Evolutionary conservation across 164 flowering plant species (phyloP).

Genomic region (Liquidambar formosana): DNA sequence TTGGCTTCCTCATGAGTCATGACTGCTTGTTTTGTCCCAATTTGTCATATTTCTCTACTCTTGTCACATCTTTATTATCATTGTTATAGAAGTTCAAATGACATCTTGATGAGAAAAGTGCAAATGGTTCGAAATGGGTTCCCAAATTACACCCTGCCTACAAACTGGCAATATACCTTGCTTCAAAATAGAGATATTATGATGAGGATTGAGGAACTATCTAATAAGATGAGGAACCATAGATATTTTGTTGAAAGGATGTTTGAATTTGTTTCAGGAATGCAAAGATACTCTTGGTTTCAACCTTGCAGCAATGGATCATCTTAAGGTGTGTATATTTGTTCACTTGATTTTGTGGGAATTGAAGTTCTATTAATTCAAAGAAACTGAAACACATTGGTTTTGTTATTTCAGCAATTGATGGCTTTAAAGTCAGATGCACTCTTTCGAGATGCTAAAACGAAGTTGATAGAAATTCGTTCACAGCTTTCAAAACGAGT

Average conservation of each 20-base stretch:
- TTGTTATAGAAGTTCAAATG: too few relatives aligned
- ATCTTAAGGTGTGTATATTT: constrained; percentile 62
- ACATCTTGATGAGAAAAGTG: too few relatives aligned
- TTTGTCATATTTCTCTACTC: too few relatives aligned
- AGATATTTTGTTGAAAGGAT: neutral
- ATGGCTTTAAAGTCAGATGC: constrained; percentile 81
- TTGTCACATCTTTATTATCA: too few relatives aligned
- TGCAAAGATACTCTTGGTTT: constrained; percentile 88
- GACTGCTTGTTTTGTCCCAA: too few relatives aligned
- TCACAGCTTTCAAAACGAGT: constrained; percentile 52
- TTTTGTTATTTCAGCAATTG: constrained; percentile 68
- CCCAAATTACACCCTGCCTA: too few relatives aligned
- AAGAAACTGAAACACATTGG: constrained; percentile 1
- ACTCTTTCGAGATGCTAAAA: constrained; percentile 78
- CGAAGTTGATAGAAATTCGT: constrained; percentile 73
- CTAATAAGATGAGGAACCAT: too few relatives aligned
- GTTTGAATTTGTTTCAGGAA: constrained; percentile 51
- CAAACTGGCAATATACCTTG: too few relatives aligned
- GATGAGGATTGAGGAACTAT: too few relatives aligned
- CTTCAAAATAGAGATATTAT: too few relatives aligned
- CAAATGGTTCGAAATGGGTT: too few relatives aligned
- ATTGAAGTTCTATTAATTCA: neutral
- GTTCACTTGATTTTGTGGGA: neutral
- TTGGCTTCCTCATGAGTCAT: too few relatives aligned
- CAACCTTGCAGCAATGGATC: constrained; percentile 98